Conservation (phyloP, 805 yeast species). For the Saturnispora serradocipensis region DNA sequence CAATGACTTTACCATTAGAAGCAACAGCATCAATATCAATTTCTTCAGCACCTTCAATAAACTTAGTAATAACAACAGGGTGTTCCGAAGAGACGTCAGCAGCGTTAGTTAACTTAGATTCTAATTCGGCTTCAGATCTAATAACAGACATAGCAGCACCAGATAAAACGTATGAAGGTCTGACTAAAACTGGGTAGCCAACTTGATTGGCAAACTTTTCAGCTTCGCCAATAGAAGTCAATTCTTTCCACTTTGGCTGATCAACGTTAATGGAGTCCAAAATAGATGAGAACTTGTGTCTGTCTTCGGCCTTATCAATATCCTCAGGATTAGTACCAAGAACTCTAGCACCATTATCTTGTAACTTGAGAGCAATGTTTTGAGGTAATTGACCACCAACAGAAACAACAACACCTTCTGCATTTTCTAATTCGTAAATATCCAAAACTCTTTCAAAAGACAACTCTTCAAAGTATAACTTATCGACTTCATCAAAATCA, state of each 20-base stretch:
- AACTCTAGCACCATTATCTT: slow-evolving; percentile 74
- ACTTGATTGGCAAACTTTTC: slow-evolving; percentile 76
- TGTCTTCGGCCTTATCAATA: slow-evolving; percentile 95
- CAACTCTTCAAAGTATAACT: slow-evolving; percentile 92
- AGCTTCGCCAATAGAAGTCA: slow-evolving; percentile 80
- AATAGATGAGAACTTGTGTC: slow-evolving; percentile 94
- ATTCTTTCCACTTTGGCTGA: slow-evolving; percentile 97
- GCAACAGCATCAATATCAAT: slow-evolving; percentile 98
- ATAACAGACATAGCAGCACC: slow-evolving; percentile 99
- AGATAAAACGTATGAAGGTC: slow-evolving; percentile 94
- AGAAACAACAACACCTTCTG: slow-evolving; percentile 87
- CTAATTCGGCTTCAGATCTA: slow-evolving; percentile 68
- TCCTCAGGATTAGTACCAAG: slow-evolving; percentile 92
- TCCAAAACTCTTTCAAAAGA: slow-evolving; percentile 95
- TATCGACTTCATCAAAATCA: slow-evolving; percentile 96
- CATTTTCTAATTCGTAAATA: slow-evolving; percentile 84
- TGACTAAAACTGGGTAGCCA: slow-evolving; percentile 90
- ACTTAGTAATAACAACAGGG: slow-evolving; percentile 95
- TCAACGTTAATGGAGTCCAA: slow-evolving; percentile 88
- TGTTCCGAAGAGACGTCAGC: slow-evolving; percentile 90
- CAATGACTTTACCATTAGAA: slow-evolving; percentile 72
- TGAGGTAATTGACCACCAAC: slow-evolving; percentile 99
- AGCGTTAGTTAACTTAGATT: slow-evolving; percentile 74
- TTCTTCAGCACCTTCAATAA: slow-evolving; percentile 92
- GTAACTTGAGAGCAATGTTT: slow-evolving; percentile 84